Evolutionary conservation across 177 flowering plant genomes (phyloP).

Genomic region (Vitis hybrid): DNA sequence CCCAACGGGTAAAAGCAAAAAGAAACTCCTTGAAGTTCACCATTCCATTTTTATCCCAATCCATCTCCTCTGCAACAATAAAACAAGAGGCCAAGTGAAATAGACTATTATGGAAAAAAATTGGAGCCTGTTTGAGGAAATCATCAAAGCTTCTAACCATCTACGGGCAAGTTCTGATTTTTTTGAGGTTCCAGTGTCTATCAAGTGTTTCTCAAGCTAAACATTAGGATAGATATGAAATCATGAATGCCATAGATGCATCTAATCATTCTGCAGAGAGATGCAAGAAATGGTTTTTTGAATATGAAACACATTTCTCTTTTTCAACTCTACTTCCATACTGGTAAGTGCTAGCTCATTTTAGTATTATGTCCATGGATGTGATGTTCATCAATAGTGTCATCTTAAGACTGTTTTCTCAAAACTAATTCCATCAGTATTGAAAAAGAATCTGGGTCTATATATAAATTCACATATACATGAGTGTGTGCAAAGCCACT

Average conservation of each 20-base stretch:
- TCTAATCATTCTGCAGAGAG: background rate
- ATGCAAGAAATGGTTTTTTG: background rate
- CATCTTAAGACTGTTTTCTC: background rate
- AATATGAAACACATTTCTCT: background rate
- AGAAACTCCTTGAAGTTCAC: slow-evolving; percentile 97
- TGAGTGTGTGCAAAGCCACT: background rate
- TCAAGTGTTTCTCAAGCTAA: background rate
- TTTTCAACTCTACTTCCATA: background rate
- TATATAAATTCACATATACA: too few species aligned
- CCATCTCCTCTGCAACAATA: slow-evolving; percentile 88
- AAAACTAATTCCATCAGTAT: too few species aligned
- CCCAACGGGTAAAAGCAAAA: slow-evolving; percentile 95
- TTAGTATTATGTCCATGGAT: background rate
- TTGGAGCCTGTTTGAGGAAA: background rate
- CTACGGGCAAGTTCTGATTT: too few species aligned
- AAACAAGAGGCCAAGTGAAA: background rate
- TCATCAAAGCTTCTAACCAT: background rate
- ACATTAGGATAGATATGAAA: background rate
- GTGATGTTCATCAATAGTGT: background rate
- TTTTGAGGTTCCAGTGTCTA: too few species aligned
- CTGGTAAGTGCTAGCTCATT: background rate
- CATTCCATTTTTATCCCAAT: slow-evolving; percentile 98
- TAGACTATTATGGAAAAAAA: background rate
- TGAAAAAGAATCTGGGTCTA: too few species aligned
- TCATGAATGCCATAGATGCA: background rate